phyloP scores from a whole-genome alignment of 139 green algal species.

The Tetradesmus obliquus region DNA sequence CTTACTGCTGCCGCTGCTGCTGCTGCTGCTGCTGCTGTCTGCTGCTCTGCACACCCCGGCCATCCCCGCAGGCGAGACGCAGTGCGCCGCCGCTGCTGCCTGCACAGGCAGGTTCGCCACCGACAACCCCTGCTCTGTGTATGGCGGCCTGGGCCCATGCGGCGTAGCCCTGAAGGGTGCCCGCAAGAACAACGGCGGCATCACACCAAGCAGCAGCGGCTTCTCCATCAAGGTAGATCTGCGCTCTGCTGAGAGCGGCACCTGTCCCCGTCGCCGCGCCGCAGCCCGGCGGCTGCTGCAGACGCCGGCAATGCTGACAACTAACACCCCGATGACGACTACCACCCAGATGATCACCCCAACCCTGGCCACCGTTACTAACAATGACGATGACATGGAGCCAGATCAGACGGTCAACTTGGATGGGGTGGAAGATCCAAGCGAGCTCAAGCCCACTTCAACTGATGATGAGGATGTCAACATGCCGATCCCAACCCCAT shows the following conservation, averaged over 20 bases:
- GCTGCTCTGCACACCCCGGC: no score
- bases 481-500: no score
- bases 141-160: neutral
- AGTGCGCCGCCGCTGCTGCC: neutral
- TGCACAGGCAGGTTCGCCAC: neutral
- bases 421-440: no score
- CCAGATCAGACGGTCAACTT: neutral
- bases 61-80: neutral
- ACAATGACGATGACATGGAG: neutral
- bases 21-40: neutral
- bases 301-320: neutral
- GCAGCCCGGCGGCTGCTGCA: neutral
- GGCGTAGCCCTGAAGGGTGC: neutral
- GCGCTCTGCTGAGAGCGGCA: neutral
- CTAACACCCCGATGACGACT: neutral
- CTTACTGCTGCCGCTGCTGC: neutral
- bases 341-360: neutral
- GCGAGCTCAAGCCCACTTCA: no score
- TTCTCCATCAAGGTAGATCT: neutral
- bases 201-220: neutral
- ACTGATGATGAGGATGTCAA: no score
- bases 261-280: neutral
- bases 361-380: neutral
- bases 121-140: neutral
- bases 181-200: neutral